Base-by-base conservation (phyloP, 768 basidiomycete genomes). In the Tulasnella sp. region DNA sequence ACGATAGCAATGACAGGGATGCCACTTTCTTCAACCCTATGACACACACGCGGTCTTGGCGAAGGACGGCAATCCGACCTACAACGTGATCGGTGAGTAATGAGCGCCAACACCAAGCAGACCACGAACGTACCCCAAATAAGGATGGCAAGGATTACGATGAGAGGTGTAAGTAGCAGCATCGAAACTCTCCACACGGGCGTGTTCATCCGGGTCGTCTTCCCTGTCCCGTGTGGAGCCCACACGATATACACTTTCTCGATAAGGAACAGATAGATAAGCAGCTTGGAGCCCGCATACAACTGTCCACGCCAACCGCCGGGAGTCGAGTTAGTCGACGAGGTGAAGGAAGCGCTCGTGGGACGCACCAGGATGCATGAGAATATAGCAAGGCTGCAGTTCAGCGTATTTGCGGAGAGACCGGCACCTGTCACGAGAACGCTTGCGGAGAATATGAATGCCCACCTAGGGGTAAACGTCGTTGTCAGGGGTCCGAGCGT, bases 241-340 rank as follows among this genome's bases (percentile, higher is more conserved):
- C 55, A 57, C 6, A 57, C 55, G 42, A 57, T 42, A 35, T 49
- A 40, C 15, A 58, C 59, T 37, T 61, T 61, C 37, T 61, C 59
- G 25, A 57, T 48, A 14, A 61, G 56, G 37, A 61, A 58, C 12
- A 61, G 25, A 40, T 61, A 61, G 37, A 61, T 61, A 35, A 61
- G 41, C 27, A 61, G 32, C 32, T 61, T 61, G 56, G 42, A 48
- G 55, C 34, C 19, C 1, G 57, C 59, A 21, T 61, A 61, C 8
- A 50, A 36, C 57, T 53, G 34, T 15, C 11, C 1, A 34, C 14
- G 45, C 11, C 17, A 2, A 2, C 9, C 8, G 17, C 11, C 6
- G 9, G 19, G 46, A 57, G 42, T 6, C 7, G 8, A 6, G 4
- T 27, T 19, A 25, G 34, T 9, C 17, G 15, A 15, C n/a, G 19